Base-by-base conservation (phyloP, 2,329 filamentous ascomycete species). In the Blastomyces gilchristii region DNA sequence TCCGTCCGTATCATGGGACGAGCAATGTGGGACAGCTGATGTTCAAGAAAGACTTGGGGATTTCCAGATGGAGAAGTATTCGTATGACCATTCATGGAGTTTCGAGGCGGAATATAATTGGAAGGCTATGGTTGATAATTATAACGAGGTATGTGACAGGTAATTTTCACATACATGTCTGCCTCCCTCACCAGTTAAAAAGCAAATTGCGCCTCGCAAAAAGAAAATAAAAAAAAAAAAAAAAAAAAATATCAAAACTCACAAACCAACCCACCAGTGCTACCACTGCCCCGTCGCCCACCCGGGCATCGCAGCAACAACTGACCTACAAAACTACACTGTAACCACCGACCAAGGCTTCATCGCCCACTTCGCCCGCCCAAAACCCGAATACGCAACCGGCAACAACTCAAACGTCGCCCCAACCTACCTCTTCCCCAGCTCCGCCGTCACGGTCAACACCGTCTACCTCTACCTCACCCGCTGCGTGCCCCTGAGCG, bases 91-190 rank as follows among this genome's bases (percentile, higher is more conserved):
- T 69, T 73, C 74, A 18, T 85, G 82, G 80, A 77, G 82, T 65
- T 81, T 84, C 79, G 78, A 83, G 58, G 81, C 80, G 0, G 77
- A 81, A 41, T 83, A 81, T 70, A 85, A 85, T 73, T 85, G 83
- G 83, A 85, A 85, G 74, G 81, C 82, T 25, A 71, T 85, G 43
- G 79, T 81, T 18, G 85, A 87, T 70, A 87, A 87, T 74, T 87
- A 85, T 76, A 87, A 87, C 70, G 83, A 74, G 60, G 60, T 64
- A 54, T 37, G 37, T 22, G 28, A 18, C 14, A 8, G 57, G 18
- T 25, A 25, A 22, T 45, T 43, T 45, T n/a, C 31, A 34, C 31
- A 34, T 34, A 34, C 31, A 34, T n/a, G 6, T 8, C 43, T 45
- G 5, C 7, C 6, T 45, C 43, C 43, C 14, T n/a, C 43, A 4